phyloP scores from a whole-genome alignment of 1,284 basidiomycete species.

The Malassezia restricta region DNA sequence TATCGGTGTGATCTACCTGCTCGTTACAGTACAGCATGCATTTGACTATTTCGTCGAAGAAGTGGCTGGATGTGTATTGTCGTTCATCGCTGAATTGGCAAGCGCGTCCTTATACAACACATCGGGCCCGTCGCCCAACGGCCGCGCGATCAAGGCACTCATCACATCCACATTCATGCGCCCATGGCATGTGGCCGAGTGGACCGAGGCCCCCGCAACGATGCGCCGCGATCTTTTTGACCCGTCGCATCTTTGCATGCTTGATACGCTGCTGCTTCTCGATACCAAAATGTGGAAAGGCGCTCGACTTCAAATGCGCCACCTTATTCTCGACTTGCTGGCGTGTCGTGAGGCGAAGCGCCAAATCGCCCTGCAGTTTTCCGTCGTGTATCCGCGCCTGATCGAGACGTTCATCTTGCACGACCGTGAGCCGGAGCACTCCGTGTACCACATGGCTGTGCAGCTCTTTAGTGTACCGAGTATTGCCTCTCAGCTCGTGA shows the following conservation, averaged over 20 bases:
- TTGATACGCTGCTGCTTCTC: constrained; percentile 39
- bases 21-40: constrained; percentile 74
- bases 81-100: constrained; percentile 35
- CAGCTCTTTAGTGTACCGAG: constrained; percentile 45
- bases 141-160: constrained; percentile 28
- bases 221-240: constrained; percentile 38
- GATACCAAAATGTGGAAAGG: constrained; percentile 43
- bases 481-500: constrained; percentile 34
- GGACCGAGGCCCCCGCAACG: constrained; percentile 16
- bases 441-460: constrained; percentile 40
- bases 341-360: constrained; percentile 61
- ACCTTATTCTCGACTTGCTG: constrained; percentile 66
- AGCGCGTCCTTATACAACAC: constrained; percentile 29
- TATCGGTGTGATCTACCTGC: constrained; percentile 77
- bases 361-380: constrained; percentile 55
- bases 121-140: constrained; percentile 11
- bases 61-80: constrained; percentile 52
- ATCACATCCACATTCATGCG: constrained; percentile 24
- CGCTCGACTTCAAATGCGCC: constrained; percentile 60
- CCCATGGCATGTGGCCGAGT: constrained; percentile 22
- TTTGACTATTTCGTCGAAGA: constrained; percentile 85
- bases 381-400: constrained; percentile 33
- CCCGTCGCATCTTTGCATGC: constrained; percentile 23
- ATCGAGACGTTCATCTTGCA: constrained; percentile 42
- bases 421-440: constrained; percentile 43